Base-by-base conservation (phyloP, 75 land plant species). In the Selaginella moellendorffii region DNA sequence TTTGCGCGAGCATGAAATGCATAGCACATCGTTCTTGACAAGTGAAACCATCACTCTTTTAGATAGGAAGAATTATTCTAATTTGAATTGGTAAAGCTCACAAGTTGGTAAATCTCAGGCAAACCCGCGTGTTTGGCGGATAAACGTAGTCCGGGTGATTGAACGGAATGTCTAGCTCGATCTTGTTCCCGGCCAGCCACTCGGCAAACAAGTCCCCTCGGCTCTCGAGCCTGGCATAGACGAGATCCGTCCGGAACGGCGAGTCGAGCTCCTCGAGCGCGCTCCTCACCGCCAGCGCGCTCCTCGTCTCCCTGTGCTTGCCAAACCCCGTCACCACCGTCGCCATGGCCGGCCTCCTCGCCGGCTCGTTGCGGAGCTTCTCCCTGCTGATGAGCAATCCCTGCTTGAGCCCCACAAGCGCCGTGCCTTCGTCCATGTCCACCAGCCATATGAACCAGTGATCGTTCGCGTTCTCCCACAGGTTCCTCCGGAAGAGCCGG, bases 381-480 rank as follows among this genome's bases (percentile, higher is more conserved):
- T 56, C 19, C 59, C n/a, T 56, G 24, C 59, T 21, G 2, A 56
- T 56, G 8, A 56, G n/a, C 59, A 56, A 56, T 19, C 59, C 59
- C 21, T 24, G 19, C 9, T 5, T 56, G 8, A 56, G 21, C 8
- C 23, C 59, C 5, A 56, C 19, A 21, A 56, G 24, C n/a, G 59
- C 59, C 2, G 59, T 56, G 9, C 59, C 59, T 21, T 21, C 59
- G 2, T 56, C 59, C 59, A 56, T 56, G n/a, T 56, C 24, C 24
- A 56, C 23, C 59, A 56, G 24, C 59, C 59, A 56, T 2, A 56
- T 19, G 21, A 8, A 21, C 59, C 59, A 56, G 5, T 19, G 5
- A 19, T 56, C 24, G 5, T 24, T 24, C 59, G n/a, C 5, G 25
- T 56, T 19, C n/a, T 56, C 59, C 59, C 59, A 56, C 21, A 56